phyloP scores from a whole-genome alignment of 2,329 filamentous ascomycete genomes.

The Ophiocordyceps camponoti-saundersi region DNA sequence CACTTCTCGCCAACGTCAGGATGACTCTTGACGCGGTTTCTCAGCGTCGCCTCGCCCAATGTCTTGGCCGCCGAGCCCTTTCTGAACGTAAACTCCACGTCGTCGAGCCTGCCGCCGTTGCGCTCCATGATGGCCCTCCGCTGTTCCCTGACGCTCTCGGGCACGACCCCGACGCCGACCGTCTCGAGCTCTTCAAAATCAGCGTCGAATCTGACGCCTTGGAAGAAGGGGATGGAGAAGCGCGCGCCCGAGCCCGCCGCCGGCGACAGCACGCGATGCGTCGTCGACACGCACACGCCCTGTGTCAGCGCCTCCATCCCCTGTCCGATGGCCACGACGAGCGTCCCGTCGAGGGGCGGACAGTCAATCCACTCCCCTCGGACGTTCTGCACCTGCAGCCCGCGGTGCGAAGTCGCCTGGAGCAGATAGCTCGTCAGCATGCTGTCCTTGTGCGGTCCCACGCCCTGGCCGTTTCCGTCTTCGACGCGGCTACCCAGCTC shows the following conservation, averaged over 20 bases:
- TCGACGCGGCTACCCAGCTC: constrained; percentile 33
- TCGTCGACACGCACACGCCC: constrained; percentile 68
- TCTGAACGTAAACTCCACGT: constrained; percentile 77
- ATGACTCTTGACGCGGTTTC: constrained; percentile 75
- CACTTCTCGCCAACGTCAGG: constrained; percentile 73
- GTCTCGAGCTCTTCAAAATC: constrained; percentile 60
- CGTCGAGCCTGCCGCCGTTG: constrained; percentile 44
- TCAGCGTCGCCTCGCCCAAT: constrained; percentile 67
- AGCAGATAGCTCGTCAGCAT: constrained; percentile 73
- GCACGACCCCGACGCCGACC: constrained; percentile 38
- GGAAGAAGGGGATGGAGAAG: constrained; percentile 76
- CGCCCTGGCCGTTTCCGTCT: constrained; percentile 34
- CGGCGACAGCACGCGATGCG: constrained; percentile 68
- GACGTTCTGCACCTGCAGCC: constrained; percentile 71
- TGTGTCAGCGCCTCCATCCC: constrained; percentile 72
- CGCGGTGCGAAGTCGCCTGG: constrained; percentile 59
- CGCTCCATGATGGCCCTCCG: constrained; percentile 38
- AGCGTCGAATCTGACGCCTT: constrained; percentile 65
- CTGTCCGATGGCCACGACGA: constrained; percentile 79
- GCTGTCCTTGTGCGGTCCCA: constrained; percentile 71
- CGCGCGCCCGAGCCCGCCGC: constrained; percentile 50
- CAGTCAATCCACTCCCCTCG: constrained; percentile 68
- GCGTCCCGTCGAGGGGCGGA: constrained; percentile 55
- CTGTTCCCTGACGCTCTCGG: constrained; percentile 44
- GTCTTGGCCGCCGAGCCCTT: constrained; percentile 48